These are phyloP conservation scores for Salix brachista DNA, from an alignment of 345 rosid genomes.

Conservation along the genomic window DNA sequence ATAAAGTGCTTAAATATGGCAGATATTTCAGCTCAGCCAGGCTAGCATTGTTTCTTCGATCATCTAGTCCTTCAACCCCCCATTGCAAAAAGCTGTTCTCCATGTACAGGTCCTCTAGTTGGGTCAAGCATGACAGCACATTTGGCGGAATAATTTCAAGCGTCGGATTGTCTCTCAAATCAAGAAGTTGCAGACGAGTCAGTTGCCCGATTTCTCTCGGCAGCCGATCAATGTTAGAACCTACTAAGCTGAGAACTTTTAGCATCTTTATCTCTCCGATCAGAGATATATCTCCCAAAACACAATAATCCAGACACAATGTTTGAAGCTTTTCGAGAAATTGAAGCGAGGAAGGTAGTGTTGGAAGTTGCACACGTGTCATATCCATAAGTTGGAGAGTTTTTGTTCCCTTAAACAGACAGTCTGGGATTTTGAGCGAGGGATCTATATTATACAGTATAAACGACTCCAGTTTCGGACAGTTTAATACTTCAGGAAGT, in stretches of 20 bases:
- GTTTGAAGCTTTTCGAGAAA: constrained; percentile 12
- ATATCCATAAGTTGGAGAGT: constrained; percentile 14
- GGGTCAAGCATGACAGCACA: constrained; percentile 6
- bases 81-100: not conserved
- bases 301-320: constrained; percentile 8
- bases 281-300: not conserved
- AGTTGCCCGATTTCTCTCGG: constrained; percentile 1
- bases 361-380: not conserved
- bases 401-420: not conserved
- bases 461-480: constrained; percentile 16
- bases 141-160: constrained; percentile 9
- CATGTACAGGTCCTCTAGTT: constrained; percentile 20
- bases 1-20: not conserved
- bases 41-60: not conserved
- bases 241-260: constrained; percentile 13
- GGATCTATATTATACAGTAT: not conserved
- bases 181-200: constrained; percentile 8
- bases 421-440: not conserved
- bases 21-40: constrained; percentile 10
- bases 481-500: constrained; percentile 7
- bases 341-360: constrained; percentile 8
- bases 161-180: constrained; percentile 8
- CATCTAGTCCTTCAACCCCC: constrained; percentile 5
- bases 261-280: constrained; percentile 12
- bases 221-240: constrained; percentile 3